These are phyloP conservation scores for Irpex sp. DNA, from an alignment of 1,284 basidiomycete species.

Conservation along the genomic window DNA sequence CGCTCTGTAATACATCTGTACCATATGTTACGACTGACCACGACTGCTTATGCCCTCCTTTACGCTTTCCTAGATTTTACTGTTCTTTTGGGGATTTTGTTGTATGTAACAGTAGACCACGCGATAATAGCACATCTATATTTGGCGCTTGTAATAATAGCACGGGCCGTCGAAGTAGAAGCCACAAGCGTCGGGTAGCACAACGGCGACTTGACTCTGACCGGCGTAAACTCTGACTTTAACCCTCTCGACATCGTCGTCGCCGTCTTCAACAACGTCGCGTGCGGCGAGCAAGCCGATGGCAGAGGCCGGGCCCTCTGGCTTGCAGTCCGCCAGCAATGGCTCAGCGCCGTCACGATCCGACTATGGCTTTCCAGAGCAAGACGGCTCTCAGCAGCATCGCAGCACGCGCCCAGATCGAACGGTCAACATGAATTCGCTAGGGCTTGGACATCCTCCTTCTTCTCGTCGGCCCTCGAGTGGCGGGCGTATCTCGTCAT, in stretches of 20 bases:
- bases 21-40: not conserved
- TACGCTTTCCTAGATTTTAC: not conserved
- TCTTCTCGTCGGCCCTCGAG: slow-evolving; percentile 14
- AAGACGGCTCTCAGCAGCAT: slow-evolving; percentile 13
- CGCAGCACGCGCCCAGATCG: slow-evolving; percentile 6
- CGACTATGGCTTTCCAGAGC: slow-evolving; percentile 27
- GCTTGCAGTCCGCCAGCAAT: slow-evolving; percentile 16
- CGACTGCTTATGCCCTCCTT: not conserved
- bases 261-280: not conserved
- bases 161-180: not conserved
- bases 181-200: not conserved
- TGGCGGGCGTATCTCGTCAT: slow-evolving; percentile 5
- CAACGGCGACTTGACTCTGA: not conserved
- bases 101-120: not conserved
- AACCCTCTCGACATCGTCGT: not conserved
- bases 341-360: slow-evolving; percentile 19
- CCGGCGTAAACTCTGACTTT: not conserved
- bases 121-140: not conserved
- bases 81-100: not conserved
- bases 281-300: slow-evolving; percentile 15
- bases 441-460: slow-evolving; percentile 28
- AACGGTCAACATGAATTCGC: slow-evolving; percentile 8
- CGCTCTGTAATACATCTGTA: not conserved
- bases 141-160: not conserved
- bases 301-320: slow-evolving; percentile 28